Conservation (phyloP, 2,329 filamentous ascomycete genomes). For the Sarocladium oryzae region DNA sequence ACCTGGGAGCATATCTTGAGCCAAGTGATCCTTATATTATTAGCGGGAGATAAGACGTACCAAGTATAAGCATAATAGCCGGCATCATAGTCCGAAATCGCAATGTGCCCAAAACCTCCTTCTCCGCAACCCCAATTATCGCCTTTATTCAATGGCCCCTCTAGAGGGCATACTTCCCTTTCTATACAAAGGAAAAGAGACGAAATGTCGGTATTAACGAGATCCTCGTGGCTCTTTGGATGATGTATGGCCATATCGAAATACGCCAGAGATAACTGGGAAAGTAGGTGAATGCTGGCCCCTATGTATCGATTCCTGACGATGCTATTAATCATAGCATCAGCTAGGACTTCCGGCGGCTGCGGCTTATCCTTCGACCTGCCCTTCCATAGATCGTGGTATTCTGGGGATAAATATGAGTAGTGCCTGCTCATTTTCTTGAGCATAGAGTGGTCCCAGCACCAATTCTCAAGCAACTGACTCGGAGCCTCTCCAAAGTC, state of each 20-base stretch:
- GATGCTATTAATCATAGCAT: slow-evolving; percentile 5
- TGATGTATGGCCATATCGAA: not conserved
- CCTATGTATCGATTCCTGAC: slow-evolving; percentile 8
- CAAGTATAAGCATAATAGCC: not conserved
- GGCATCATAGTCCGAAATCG: not conserved
- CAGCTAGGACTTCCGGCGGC: slow-evolving; percentile 5
- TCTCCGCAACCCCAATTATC: not conserved
- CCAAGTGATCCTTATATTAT: not conserved
- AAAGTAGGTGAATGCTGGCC: not conserved
- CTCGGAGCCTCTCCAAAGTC: slow-evolving; percentile 11
- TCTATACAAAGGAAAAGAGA: not conserved
- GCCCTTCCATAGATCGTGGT: slow-evolving; percentile 5
- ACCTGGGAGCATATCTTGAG: not conserved
- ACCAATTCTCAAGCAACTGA: slow-evolving; percentile 11
- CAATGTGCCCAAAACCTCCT: not conserved
- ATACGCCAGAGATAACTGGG: not conserved
- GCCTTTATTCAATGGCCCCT: not conserved
- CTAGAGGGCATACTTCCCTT: not conserved
- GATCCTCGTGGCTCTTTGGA: not conserved
- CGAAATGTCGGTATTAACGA: not conserved
- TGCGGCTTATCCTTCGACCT: not conserved
- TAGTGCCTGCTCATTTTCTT: slow-evolving; percentile 8
- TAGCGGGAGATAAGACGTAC: not conserved
- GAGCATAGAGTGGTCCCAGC: slow-evolving; percentile 6
- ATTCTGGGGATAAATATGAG: slow-evolving; percentile 8